phyloP scores from a whole-genome alignment of 1,139 yeast species.

The Pichia sp. region DNA sequence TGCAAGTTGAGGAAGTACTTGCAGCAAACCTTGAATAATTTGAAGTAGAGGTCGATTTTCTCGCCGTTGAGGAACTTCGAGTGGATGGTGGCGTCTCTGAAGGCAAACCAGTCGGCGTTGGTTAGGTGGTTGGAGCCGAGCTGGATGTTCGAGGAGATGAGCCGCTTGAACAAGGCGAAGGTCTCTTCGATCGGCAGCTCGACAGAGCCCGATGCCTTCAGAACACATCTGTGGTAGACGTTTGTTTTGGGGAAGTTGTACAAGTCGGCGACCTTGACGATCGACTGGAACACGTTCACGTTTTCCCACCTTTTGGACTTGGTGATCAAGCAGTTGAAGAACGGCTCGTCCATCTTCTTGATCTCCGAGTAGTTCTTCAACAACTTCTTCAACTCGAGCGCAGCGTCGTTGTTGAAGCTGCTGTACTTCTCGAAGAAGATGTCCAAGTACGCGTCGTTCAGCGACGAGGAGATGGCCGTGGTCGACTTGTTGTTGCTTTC shows the following conservation, averaged over 20 bases:
- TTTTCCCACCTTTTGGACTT: slow-evolving; percentile 67
- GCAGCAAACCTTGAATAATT: slow-evolving; percentile 50
- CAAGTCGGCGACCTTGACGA: slow-evolving; percentile 57
- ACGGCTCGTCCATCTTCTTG: slow-evolving; percentile 65
- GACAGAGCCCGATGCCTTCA: slow-evolving; percentile 69
- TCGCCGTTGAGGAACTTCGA: slow-evolving; percentile 29
- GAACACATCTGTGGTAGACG: slow-evolving; percentile 69
- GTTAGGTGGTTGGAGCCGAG: slow-evolving; percentile 57
- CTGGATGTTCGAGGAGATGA: slow-evolving; percentile 49
- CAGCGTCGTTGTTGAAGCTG: slow-evolving; percentile 52
- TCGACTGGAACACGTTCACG: slow-evolving; percentile 57
- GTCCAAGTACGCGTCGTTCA: slow-evolving; percentile 65
- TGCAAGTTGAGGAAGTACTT: slow-evolving; percentile 41
- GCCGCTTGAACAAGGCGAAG: slow-evolving; percentile 53
- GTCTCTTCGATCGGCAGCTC: slow-evolving; percentile 52
- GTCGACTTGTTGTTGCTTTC: slow-evolving; percentile 49
- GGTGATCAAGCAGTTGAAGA: slow-evolving; percentile 72
- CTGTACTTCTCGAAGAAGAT: slow-evolving; percentile 63
- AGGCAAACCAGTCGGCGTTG: slow-evolving; percentile 84
- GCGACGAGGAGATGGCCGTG: slow-evolving; percentile 58
- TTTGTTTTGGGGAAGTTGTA: slow-evolving; percentile 60
- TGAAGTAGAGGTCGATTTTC: slow-evolving; percentile 54
- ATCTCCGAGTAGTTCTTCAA: slow-evolving; percentile 55
- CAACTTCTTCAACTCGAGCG: slow-evolving; percentile 51
- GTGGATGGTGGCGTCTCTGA: slow-evolving; percentile 70